Base-by-base conservation (phyloP, 2,329 filamentous ascomycete species). In the Elsinoe arachidis region DNA sequence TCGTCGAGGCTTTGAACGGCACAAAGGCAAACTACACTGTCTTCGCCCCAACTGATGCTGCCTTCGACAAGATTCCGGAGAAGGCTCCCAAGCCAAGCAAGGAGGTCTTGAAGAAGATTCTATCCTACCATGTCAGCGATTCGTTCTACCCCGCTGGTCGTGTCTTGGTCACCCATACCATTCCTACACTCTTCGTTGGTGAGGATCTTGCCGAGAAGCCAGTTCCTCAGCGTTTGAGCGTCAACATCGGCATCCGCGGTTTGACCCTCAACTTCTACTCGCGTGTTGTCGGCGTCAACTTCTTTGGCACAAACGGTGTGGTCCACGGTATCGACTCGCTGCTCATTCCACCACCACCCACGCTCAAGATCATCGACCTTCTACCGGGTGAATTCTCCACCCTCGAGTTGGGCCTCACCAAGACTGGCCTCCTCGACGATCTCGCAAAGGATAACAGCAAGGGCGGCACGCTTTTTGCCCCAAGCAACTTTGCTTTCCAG, bases 381-480 rank as follows among this genome's bases (percentile, higher is more conserved):
- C 72, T 85, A 37, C 90, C 90, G 0, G 72, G 76, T 47, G 78
- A 84, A 60, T 95, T 95, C 76, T 89, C 84, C 62, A 95, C 90
- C 0, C 80, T 95, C 1, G 78, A 86, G 54, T 80, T 91, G 6
- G 91, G 82, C 3, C 82, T 90, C 26, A 75, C 79, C 56, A 89
- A 87, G 74, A 92, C 89, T 0, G 84, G 86, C 7, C 79, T 96
- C 1, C 77, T 79, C 56, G 73, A 84, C 11, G 78, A 78, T 52
- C 73, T 85, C 56, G 76, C 80, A 63, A 74, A 78, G 62, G 78
- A 72, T 56, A 74, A 74, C 35, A 76, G 80, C 46, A 70, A 75
- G 2, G 89, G 89, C 35, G 83, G 83, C 38, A 96, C 90, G 2
- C 68, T 93, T 60, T 95, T 96, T 65, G 87, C 87, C 0, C 90